These are phyloP conservation scores for Phlyctochytrium planicorne DNA, from an alignment of 192 early-diverging fungal genomes.

Conservation along the genomic window DNA sequence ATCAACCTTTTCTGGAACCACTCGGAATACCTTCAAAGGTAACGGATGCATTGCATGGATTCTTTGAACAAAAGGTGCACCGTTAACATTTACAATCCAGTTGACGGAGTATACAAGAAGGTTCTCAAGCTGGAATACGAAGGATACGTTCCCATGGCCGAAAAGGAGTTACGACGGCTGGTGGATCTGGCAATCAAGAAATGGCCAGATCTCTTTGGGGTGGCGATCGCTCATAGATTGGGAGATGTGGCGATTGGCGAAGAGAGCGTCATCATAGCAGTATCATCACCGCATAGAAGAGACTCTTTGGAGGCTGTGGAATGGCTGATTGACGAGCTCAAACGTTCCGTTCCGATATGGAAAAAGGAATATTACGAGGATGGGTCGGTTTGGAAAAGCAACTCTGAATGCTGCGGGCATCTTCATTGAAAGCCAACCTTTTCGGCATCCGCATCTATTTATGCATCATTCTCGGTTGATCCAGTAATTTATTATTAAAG, in stretches of 20 bases:
- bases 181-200: slow-evolving; percentile 62
- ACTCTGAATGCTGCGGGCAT: slow-evolving; percentile 16
- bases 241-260: slow-evolving; percentile 78
- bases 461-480: too few relatives aligned
- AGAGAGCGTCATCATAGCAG: slow-evolving; percentile 79
- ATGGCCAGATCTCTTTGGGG: slow-evolving; percentile 64
- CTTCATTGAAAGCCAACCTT: not conserved
- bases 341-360: slow-evolving; percentile 86
- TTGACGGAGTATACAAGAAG: slow-evolving; percentile 48
- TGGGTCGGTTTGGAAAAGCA: slow-evolving; percentile 75
- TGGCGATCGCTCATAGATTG: slow-evolving; percentile 77
- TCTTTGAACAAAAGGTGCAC: too few relatives aligned
- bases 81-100: slow-evolving; percentile 9
- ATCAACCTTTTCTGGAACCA: slow-evolving; percentile 85
- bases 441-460: not conserved
- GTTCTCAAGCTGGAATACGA: slow-evolving; percentile 82
- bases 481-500: too few relatives aligned
- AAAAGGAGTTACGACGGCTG: slow-evolving; percentile 62
- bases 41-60: slow-evolving; percentile 11
- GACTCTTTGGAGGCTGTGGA: slow-evolving; percentile 74
- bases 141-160: slow-evolving; percentile 85
- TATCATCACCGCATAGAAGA: slow-evolving; percentile 73
- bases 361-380: slow-evolving; percentile 89
- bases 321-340: slow-evolving; percentile 90
- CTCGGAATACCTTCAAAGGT: slow-evolving; percentile 81